Base-by-base conservation (phyloP, 345 rosid species). In the Pistacia vera region DNA sequence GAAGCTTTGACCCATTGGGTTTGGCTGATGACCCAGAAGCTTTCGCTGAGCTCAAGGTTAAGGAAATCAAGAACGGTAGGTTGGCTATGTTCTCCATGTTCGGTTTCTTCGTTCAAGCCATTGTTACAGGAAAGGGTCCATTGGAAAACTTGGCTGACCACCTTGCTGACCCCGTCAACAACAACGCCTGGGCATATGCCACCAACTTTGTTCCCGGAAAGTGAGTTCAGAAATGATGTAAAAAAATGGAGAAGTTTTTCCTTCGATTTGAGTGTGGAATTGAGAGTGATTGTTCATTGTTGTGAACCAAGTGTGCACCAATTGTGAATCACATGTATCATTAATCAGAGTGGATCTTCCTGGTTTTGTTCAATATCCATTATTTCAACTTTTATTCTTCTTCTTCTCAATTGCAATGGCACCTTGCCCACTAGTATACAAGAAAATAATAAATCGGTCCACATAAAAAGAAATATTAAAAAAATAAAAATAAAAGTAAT, bases 141-240 rank as follows among this genome's bases (percentile, higher is more conserved):
- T 62, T 91, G 80, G 92, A 90, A 83, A 93, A 90, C 85, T 79
- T 93, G 62, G 93, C 97, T 0, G 97, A 91, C 83, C 98, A 91
- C 80, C 85, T 93, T 71, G 91, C 92, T 5, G 97, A 91, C 73
- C 96, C 96, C 0, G 97, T 91, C 52, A 91, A 83, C 88, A 93
- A 92, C 97, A 92, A 92, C 33, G 97, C 97, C 52, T 92, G 97
- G 97, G 88, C 97, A 11, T 92, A 80, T 8, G 95, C 95, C 81
- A 93, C 94, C 68, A 93, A 91, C 97, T 93, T 89, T 68, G 94
- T 87, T 62, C 97, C 95, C 73, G 97, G 98, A 80, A 94, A 93
- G 81, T 89, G 88, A 91, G 77, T 3, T 41, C 41, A 36, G 41
- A 41, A 41, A 41, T 25, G 25, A 25, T 25, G 25, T 25, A 25